Percentiles rank a stretch among this genome's conserved stretches.
Conservation (phyloP, 371 early-diverging fungal genomes). For the Mucor racemosus region DNA sequence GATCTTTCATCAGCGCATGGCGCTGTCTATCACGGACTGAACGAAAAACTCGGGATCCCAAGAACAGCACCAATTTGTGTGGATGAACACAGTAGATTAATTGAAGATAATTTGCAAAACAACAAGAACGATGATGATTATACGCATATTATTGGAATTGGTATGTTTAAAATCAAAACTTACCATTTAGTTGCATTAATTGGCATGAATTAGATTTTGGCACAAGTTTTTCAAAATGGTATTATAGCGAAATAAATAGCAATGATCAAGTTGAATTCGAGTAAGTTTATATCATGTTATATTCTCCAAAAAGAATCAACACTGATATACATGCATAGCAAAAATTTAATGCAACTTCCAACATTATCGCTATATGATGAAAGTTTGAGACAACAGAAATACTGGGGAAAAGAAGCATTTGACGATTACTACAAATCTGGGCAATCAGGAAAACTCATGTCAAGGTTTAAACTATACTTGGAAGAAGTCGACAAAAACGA, state of each 20-base stretch:
- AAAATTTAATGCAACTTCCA: conserved; percentile 9
- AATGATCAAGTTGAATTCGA: conserved; percentile 8
- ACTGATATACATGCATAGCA: background rate
- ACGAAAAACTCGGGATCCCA: conserved; percentile 7
- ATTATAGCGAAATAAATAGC: background rate
- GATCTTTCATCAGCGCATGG: conserved; percentile 11
- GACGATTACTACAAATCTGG: conserved; percentile 15
- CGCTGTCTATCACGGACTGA: conserved; percentile 6
- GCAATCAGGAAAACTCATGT: conserved; percentile 10
- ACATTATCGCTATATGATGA: conserved; percentile 14
- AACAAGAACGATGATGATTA: conserved; percentile 10
- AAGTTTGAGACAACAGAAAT: conserved; percentile 4
- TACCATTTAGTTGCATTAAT: background rate
- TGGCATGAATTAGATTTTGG: conserved; percentile 37
- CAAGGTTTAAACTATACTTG: conserved; percentile 17
- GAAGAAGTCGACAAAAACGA: background rate
- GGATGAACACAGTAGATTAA: background rate
- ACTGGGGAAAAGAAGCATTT: conserved; percentile 20
- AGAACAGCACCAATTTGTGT: conserved; percentile 4
- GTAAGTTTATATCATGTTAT: background rate
- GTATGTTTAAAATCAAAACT: background rate
- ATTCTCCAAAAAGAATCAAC: too few species aligned
- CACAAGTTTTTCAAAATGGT: conserved; percentile 33
- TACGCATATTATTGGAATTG: conserved; percentile 26
- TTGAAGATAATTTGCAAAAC: background rate